phyloP scores from a whole-genome alignment of 441 rosid species.

The Pelargonium cotyledonis region DNA sequence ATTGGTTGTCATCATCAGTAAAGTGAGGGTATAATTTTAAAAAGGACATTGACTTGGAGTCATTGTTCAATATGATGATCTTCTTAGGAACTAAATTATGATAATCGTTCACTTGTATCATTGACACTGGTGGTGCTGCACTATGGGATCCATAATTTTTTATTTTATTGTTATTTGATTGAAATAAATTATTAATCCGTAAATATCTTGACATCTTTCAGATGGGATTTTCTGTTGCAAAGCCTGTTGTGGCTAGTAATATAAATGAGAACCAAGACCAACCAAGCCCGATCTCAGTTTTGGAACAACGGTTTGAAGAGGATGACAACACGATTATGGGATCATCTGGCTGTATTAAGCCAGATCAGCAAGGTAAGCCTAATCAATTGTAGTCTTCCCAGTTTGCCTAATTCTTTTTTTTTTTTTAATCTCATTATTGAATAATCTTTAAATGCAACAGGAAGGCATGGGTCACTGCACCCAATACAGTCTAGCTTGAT shows the following conservation, averaged over 20 bases:
- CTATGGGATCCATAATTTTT: background rate
- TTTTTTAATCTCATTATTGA: constrained; percentile 3
- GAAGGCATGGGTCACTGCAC: constrained; percentile 24
- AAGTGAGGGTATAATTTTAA: background rate
- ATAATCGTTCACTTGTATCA: background rate
- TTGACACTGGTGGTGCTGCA: background rate
- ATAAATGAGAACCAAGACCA: constrained; percentile 69
- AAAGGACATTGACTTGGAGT: background rate
- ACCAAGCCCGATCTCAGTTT: constrained; percentile 91
- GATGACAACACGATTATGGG: constrained; percentile 42
- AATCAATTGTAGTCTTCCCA: background rate
- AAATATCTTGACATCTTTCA: constrained; percentile 27
- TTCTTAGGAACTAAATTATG: background rate
- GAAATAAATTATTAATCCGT: background rate
- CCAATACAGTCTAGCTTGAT: constrained; percentile 54
- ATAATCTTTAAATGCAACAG: constrained; percentile 26
- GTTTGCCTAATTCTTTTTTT: background rate
- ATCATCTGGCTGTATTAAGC: constrained; percentile 38
- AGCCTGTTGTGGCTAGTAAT: constrained; percentile 32
- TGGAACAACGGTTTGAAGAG: constrained; percentile 71
- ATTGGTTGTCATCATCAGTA: background rate
- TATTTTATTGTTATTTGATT: background rate
- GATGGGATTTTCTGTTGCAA: constrained; percentile 48
- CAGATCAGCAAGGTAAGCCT: constrained; percentile 34
- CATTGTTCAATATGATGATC: background rate